Base-by-base conservation (phyloP, 108 stramenopile genomes). In the Nitzschia palea region DNA sequence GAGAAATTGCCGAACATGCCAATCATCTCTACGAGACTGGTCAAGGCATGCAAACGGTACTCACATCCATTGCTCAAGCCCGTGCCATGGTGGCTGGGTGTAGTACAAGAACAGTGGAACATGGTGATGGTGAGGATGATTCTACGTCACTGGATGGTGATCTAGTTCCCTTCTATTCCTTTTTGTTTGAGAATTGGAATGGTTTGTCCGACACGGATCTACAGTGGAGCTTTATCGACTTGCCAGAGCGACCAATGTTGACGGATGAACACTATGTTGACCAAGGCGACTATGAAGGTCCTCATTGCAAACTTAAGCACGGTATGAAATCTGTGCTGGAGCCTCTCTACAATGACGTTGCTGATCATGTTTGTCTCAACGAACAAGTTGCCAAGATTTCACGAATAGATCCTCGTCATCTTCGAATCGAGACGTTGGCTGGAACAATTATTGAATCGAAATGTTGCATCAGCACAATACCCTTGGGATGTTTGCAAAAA, bases 261-360 rank as follows among this genome's bases (percentile, higher is more conserved):
- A 62, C 40, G 3, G 69, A 82, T 62, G 60, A 61, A 28, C 27
- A 36, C 9, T 80, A 77, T 45, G 35, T 25, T 10, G n/a, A 48
- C n/a, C 59, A 73, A 58, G 85, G 85, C 2, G 85, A 82, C 64
- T 86, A 78, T 74, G 35, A 17, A 33, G 85, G 85, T 22, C 64
- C 79, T 18, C 85, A 86, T 54, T 80, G 81, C 60, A 80, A 79
- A 25, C 55, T 86, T 2, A 51, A 57, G 54, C 36, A 45, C 17
- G 85, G 85, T 32, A 86, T 86, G 85, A 5, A 25, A 31, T 58
- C 66, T 8, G 55, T 86, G 0, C 26, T 86, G 27, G 45, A 77
- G 32, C 76, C 81, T 20, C 37, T 85, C 27, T 25, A 52, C 14
- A 15, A 40, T 4, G 33, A 40, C 3, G 20, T 68, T 5, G 61